phyloP scores from a whole-genome alignment of 352 stramenopile genomes.

The Globisporangium recalcitrans region DNA sequence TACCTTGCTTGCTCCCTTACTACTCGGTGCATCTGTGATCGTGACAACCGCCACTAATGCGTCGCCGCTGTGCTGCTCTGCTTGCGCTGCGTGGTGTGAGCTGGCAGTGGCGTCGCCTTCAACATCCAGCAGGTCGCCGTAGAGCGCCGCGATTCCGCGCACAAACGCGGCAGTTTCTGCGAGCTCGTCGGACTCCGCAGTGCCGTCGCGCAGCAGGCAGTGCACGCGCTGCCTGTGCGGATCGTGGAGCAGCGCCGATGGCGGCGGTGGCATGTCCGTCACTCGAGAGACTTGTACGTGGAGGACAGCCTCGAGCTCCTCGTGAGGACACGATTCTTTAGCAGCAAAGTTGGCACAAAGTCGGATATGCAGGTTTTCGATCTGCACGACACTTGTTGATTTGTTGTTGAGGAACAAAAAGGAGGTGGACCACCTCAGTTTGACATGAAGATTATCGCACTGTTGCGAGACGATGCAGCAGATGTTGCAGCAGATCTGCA shows the following conservation, averaged over 20 bases:
- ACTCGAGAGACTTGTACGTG: too few species aligned
- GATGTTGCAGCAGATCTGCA: too few species aligned
- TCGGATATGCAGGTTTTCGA: too few species aligned
- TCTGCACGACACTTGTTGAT: too few species aligned
- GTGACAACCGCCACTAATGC: neutral
- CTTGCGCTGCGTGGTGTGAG: neutral
- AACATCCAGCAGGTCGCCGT: conserved; percentile 40
- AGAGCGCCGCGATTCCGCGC: conserved; percentile 49
- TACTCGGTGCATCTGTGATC: neutral
- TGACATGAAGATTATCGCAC: too few species aligned
- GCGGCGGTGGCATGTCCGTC: neutral
- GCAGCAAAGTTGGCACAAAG: too few species aligned
- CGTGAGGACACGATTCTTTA: too few species aligned
- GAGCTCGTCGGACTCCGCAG: neutral
- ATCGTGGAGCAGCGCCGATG: neutral
- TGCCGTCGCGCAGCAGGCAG: neutral
- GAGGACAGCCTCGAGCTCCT: too few species aligned
- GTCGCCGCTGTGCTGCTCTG: too few species aligned
- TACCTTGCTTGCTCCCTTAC: neutral
- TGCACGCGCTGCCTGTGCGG: neutral
- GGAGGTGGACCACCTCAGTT: too few species aligned
- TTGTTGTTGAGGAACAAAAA: too few species aligned
- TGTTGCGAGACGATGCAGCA: too few species aligned
- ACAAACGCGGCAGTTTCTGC: conserved; percentile 27
- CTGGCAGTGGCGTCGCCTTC: conserved; percentile 19